Evolutionary conservation across 2,329 filamentous ascomycete species (phyloP), one percentile per base, ranked within the genome.

Genomic region (Penicillium verrucosum): DNA sequence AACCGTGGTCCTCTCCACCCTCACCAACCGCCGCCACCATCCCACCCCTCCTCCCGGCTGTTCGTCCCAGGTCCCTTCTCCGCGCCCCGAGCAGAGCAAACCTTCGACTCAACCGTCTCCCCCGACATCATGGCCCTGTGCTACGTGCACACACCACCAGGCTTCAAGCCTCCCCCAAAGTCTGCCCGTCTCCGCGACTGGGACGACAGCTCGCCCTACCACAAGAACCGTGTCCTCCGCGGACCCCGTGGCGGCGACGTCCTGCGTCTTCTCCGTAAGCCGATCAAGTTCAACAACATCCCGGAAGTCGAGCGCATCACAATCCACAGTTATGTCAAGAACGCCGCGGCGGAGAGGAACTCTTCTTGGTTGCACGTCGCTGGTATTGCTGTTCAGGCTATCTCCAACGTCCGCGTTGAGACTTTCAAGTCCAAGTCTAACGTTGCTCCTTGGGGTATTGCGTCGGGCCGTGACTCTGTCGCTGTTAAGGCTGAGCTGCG

Each of bases 21-120:
- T 49, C 86, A 97, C 69, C 91, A 96, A 78, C 89, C 91, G 57
- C 93, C 91, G n/a, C 83, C 86, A 38, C 84, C 87, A 50, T 94
- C 92, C 60, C 90, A 97, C 68, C 92, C 92, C 0, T 84, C 88
- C 29, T 96, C 94, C 57, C 89, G 94, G 71, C 82, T 91, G 70
- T 99, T 94, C 74, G 81, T 89, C 27, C 92, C 94, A 0, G 94
- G 94, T 0, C 94, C 94, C 2, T 99, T 97, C 81, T 89, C 88
- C 70, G 81, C 89, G 48, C 89, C 93, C 12, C 89, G 94, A 53
- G 82, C 97, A 57, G 87, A 91, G 76, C 90, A 97, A 75, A 97
- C 93, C 47, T 97, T 90, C 80, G 83, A 94, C 70, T 86, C 86
- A 66, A 96, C 92, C 58, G 84, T 97, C 65, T 89, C 91, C 41